These are phyloP conservation scores for Backusella psychrophila DNA, from an alignment of 192 early-diverging fungal genomes.

Conservation along the genomic window DNA sequence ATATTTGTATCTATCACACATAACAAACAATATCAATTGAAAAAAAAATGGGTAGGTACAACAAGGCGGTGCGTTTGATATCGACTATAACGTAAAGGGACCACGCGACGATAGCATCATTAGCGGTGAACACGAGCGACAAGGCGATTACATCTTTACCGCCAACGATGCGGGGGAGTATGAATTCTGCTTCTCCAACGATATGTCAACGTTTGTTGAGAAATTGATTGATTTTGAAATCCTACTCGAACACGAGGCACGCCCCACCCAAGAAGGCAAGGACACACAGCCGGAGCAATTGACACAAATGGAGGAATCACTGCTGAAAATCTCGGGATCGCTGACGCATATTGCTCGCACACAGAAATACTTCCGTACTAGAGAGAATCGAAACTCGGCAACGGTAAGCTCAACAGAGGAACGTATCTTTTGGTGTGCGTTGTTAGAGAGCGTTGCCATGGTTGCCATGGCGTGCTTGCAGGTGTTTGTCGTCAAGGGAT, in stretches of 20 bases:
- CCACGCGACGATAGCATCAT: conserved; percentile 70
- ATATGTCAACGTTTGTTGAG: conserved; percentile 91
- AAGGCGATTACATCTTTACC: conserved; percentile 94
- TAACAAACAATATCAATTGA: background rate
- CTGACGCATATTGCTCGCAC: conserved; percentile 72
- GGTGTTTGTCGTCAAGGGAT: conserved; percentile 88
- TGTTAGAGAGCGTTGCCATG: conserved; percentile 74
- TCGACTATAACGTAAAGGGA: conserved; percentile 87
- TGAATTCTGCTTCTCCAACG: conserved; percentile 96
- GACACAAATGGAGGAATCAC: conserved; percentile 51
- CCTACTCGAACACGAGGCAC: conserved; percentile 81
- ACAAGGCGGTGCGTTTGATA: conserved; percentile 93
- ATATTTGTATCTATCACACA: background rate
- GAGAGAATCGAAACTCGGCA: conserved; percentile 88
- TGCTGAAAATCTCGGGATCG: conserved; percentile 60
- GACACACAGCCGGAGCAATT: conserved; percentile 53
- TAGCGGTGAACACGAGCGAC: conserved; percentile 82
- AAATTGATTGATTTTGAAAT: conserved; percentile 97
- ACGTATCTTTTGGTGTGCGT: conserved; percentile 91
- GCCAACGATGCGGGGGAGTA: conserved; percentile 87
- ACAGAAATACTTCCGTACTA: conserved; percentile 86
- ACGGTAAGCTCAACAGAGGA: conserved; percentile 86
- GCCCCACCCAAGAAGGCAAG: conserved; percentile 24
- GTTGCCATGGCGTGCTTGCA: conserved; percentile 84
- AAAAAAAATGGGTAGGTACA: conserved; percentile 69